Percentiles rank a stretch among this genome's conserved stretches.
Evolutionary conservation across 805 yeast species (phyloP).

Genomic region (Soucietia sequanensis): DNA sequence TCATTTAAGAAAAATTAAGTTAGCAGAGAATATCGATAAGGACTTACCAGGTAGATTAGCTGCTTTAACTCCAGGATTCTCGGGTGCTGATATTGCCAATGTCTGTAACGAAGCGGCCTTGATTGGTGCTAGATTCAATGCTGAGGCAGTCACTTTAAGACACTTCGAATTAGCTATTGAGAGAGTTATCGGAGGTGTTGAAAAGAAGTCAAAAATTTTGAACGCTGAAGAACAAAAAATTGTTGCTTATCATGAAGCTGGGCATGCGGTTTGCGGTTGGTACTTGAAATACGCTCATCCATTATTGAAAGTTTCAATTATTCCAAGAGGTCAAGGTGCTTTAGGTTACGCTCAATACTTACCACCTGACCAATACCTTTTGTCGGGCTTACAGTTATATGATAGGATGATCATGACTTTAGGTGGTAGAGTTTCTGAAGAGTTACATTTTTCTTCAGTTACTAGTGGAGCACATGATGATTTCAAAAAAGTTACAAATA

Average conservation of each 20-base stretch:
- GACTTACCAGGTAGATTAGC: conserved; percentile 83
- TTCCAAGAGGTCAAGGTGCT: conserved; percentile 96
- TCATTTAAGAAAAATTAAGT: conserved; percentile 70
- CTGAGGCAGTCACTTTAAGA: conserved; percentile 61
- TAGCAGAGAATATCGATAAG: conserved; percentile 43
- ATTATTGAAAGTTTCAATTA: conserved; percentile 88
- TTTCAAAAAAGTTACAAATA: conserved; percentile 90
- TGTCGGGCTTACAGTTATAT: conserved; percentile 71
- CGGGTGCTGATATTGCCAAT: conserved; percentile 98
- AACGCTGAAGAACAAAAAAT: conserved; percentile 83
- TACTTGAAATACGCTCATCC: conserved; percentile 89
- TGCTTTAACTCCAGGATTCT: conserved; percentile 95
- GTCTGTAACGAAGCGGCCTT: conserved; percentile 96
- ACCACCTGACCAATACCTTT: conserved; percentile 86
- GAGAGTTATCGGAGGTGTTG: conserved; percentile 95
- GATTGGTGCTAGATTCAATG: conserved; percentile 87
- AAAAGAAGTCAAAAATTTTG: conserved; percentile 80
- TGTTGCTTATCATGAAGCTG: conserved; percentile 98
- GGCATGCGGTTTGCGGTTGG: conserved; percentile 99
- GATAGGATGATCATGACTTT: conserved; percentile 96
- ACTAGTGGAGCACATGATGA: conserved; percentile 97
- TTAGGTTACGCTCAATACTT: conserved; percentile 96
- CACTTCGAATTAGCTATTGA: conserved; percentile 97
- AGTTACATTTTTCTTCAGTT: conserved; percentile 84
- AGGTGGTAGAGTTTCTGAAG: conserved; percentile 97